Conservation (phyloP, 495 filamentous ascomycete species). For the Aspergillus leporis region DNA sequence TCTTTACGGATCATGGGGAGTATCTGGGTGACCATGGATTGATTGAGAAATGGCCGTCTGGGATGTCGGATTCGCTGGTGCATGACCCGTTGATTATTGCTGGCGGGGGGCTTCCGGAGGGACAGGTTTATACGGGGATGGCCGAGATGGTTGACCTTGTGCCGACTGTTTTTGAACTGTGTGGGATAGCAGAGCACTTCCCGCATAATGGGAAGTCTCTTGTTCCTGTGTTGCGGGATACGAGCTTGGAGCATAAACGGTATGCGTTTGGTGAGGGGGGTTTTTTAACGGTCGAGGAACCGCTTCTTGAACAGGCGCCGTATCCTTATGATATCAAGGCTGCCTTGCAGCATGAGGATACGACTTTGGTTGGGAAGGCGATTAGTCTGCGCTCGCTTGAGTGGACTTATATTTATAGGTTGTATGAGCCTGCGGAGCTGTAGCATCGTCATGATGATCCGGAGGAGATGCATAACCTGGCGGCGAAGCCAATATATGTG, state of each 20-base stretch:
- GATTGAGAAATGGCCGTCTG: constrained; percentile 33
- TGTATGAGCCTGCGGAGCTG: constrained; percentile 31
- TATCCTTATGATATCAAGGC: constrained; percentile 34
- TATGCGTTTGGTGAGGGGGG: constrained; percentile 29
- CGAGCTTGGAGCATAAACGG: constrained; percentile 17
- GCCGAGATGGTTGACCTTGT: constrained; percentile 33
- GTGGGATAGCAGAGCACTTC: constrained; percentile 23
- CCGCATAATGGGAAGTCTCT: constrained; percentile 27
- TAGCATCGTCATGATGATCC: constrained; percentile 24
- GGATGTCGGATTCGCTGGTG: constrained; percentile 27
- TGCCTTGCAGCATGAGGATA: constrained; percentile 29
- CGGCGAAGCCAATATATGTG: constrained; percentile 16
- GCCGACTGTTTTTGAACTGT: constrained; percentile 30
- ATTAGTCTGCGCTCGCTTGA: constrained; percentile 23
- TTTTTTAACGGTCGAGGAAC: constrained; percentile 27
- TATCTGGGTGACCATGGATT: constrained; percentile 30
- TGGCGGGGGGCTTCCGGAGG: constrained; percentile 26
- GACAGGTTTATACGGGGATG: constrained; percentile 23
- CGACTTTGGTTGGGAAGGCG: constrained; percentile 26
- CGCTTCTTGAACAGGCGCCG: constrained; percentile 25
- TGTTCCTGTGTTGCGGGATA: constrained; percentile 21
- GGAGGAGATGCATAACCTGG: constrained; percentile 25
- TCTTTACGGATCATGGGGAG: constrained; percentile 30
- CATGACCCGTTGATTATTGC: constrained; percentile 30
- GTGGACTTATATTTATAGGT: constrained; percentile 27